phyloP scores from a whole-genome alignment of 164 flowering plant genomes.

The Tinospora cordifolia region DNA sequence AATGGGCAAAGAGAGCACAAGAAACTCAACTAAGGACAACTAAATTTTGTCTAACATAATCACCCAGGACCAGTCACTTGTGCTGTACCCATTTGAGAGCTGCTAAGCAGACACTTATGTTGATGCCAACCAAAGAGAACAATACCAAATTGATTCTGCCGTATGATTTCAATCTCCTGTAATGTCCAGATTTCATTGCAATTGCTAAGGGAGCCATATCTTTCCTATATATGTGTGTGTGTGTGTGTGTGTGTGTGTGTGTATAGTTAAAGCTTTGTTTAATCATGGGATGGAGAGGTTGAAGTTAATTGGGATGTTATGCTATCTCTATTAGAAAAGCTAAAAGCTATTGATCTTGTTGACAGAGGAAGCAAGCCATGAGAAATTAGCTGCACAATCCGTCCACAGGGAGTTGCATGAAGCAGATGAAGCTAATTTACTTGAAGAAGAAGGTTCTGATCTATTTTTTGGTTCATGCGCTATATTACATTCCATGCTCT shows the following conservation, averaged over 20 bases:
- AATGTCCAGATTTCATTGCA: background rate
- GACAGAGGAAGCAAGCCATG: constrained; percentile 44
- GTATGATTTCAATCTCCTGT: too few relatives aligned
- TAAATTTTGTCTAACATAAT: too few relatives aligned
- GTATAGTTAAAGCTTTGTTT: background rate
- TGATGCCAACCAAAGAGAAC: too few relatives aligned
- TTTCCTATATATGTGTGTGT: background rate
- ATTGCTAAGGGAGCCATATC: background rate
- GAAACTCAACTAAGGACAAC: too few relatives aligned
- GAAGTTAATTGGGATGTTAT: background rate
- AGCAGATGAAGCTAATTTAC: constrained; percentile 79
- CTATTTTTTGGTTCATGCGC: constrained; percentile 1
- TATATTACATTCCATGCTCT: background rate
- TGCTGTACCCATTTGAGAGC: too few relatives aligned
- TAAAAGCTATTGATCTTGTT: constrained; percentile 5
- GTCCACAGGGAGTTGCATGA: constrained; percentile 44
- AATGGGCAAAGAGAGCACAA: too few relatives aligned
- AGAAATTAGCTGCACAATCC: constrained; percentile 41
- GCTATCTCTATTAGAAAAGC: background rate
- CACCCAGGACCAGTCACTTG: too few relatives aligned
- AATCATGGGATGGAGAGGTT: background rate
- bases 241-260: too few relatives aligned
- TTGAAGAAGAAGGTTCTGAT: constrained; percentile 67
- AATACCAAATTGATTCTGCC: too few relatives aligned
- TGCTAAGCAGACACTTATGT: too few relatives aligned